These are phyloP conservation scores for Bonnemaisonia californica DNA, from an alignment of 31 red algal genomes.

Conservation along the genomic window DNA sequence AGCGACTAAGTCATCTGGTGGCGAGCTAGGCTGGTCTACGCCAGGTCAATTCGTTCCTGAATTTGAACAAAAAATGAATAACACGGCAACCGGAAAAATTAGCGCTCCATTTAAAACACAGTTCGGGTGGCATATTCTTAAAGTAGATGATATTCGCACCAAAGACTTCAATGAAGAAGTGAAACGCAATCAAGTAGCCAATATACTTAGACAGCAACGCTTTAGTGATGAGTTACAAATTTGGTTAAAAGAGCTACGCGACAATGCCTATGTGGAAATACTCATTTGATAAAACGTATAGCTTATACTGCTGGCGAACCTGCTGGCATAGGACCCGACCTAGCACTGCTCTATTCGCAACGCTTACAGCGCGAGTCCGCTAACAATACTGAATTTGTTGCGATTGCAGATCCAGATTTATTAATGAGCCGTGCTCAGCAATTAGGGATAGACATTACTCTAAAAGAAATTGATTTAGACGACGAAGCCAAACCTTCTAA, in stretches of 20 bases:
- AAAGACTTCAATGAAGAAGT: neutral
- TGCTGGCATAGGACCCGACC: neutral
- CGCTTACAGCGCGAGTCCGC: no score
- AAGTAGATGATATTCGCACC: neutral
- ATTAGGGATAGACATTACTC: neutral
- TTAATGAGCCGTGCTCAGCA: neutral
- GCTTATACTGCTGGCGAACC: neutral
- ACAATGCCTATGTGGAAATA: neutral
- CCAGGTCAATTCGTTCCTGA: neutral
- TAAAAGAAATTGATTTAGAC: no score
- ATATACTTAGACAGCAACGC: neutral
- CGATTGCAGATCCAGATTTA: neutral
- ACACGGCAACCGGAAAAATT: neutral
- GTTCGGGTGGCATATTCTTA: neutral
- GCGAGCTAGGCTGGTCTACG: neutral
- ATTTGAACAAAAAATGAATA: neutral
- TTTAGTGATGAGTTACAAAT: neutral
- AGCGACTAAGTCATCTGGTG: neutral
- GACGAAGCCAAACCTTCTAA: no score
- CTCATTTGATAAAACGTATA: no score
- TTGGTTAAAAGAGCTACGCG: neutral
- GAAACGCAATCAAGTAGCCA: neutral
- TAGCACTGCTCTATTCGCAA: no score
- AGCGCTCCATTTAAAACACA: neutral
- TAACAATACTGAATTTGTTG: no score